These are phyloP conservation scores for Boletus tomentosulus DNA, from an alignment of 768 basidiomycete genomes.

Conservation along the genomic window DNA sequence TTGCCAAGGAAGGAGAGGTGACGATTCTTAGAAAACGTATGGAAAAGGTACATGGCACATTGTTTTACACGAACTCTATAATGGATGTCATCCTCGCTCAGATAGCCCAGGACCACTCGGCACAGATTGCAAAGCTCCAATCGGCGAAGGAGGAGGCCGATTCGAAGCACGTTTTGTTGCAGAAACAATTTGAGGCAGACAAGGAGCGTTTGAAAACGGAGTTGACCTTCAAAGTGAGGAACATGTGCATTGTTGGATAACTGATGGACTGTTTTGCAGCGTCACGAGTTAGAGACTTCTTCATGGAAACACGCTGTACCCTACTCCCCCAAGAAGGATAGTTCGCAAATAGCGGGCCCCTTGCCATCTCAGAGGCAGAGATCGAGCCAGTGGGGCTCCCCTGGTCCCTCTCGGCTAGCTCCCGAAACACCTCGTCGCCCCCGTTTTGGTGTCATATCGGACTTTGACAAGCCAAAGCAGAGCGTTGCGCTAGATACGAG, in stretches of 20 bases:
- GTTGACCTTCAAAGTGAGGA: slow-evolving; percentile 60
- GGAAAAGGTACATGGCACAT: slow-evolving; percentile 48
- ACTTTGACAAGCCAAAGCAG: slow-evolving; percentile 21
- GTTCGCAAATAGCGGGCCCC: slow-evolving; percentile 38
- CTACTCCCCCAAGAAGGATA: slow-evolving; percentile 42
- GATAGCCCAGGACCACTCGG: slow-evolving; percentile 56
- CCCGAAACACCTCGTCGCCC: slow-evolving; percentile 39
- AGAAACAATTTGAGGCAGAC: slow-evolving; percentile 63
- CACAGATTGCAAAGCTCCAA: slow-evolving; percentile 53
- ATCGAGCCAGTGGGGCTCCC: slow-evolving; percentile 28
- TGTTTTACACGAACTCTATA: not conserved
- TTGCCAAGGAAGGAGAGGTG: slow-evolving; percentile 69
- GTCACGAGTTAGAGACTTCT: slow-evolving; percentile 63
- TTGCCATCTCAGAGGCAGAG: slow-evolving; percentile 38
- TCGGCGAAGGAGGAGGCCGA: slow-evolving; percentile 60
- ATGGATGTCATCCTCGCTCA: slow-evolving; percentile 20
- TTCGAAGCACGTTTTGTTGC: slow-evolving; percentile 47
- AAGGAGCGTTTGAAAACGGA: slow-evolving; percentile 68
- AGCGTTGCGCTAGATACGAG: slow-evolving; percentile 8
- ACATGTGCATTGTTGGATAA: slow-evolving; percentile 1
- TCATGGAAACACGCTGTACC: slow-evolving; percentile 46
- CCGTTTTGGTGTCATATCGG: slow-evolving; percentile 30
- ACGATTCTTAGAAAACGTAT: slow-evolving; percentile 60
- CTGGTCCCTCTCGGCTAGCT: slow-evolving; percentile 25
- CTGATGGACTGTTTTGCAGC: slow-evolving; percentile 37